Base-by-base conservation (phyloP, 192 early-diverging fungal species). In the Backusella tuberculispora region DNA sequence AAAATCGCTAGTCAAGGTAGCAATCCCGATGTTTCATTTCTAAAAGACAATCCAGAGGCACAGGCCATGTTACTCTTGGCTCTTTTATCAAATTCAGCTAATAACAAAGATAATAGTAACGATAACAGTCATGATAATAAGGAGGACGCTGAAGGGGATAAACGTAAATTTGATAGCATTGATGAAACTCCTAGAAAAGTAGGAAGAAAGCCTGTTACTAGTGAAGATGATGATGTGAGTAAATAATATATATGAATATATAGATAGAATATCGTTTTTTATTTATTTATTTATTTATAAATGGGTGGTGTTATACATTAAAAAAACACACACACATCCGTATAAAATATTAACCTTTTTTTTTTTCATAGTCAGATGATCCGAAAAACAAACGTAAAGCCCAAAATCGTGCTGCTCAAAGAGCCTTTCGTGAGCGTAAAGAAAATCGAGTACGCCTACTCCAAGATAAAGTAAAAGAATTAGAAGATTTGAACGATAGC, bases 361-460 rank as follows among this genome's bases (percentile, higher is more conserved):
- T 34, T 34, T 19, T 34, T 34, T 34, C 2, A 9, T 50, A 56
- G 53, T 56, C 53, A 56, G 53, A 56, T 67, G 66, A 67, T 67
- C 66, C 66, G 1, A 67, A 67, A 40, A 40, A 42, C 10, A 67
- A 67, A 67, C 38, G 66, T 6, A 67, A 67, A 43, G n/a, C 40
- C 9, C 91, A 92, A 78, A 92, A 92, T 78, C 85, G 91, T 3
- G 88, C 87, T 3, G 90, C 91, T 0, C 91, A 92, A 78, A 85
- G 91, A 6, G 90, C 90, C 6, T 92, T 91, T 74, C 90, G 91
- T 63, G 89, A 92, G 74, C 90, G 91, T 75, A 89, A 88, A 68
- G 84, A 89, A 64, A 80, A 83, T 73, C 86, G 91, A 68, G 81
- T 91, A 24, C 78, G 82, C 56, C 70, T 82, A 3, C 86, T 92